Percentiles rank a stretch among this genome's conserved stretches.
Conservation (phyloP, 192 early-diverging fungal genomes). For the Powellomyces hirtus region DNA sequence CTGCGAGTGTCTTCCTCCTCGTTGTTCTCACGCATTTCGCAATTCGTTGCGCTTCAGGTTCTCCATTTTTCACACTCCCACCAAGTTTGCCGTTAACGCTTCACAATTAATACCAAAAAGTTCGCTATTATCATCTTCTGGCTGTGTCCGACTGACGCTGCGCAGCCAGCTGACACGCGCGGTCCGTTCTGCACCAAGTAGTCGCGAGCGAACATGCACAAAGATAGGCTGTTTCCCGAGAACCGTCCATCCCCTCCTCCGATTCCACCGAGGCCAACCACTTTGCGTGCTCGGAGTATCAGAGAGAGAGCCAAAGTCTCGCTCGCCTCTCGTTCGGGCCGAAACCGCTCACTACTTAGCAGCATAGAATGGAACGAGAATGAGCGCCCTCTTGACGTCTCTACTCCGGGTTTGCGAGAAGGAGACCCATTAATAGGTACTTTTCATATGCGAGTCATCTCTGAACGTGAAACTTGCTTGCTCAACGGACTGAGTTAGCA, state of each 20-base stretch:
- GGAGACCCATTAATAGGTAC: not conserved
- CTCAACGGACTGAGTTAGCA: not conserved
- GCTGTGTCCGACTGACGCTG: no score
- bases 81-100: no score
- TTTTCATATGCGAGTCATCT: not conserved
- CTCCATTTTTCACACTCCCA: no score
- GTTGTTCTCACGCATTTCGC: no score
- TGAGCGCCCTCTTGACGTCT: not conserved
- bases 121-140: no score
- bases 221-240: no score
- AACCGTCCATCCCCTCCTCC: conserved; percentile 18
- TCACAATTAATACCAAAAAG: no score
- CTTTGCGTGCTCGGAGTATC: conserved; percentile 6
- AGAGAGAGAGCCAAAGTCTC: conserved; percentile 15
- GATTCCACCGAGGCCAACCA: conserved; percentile 18
- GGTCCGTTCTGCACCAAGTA: no score
- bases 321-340: conserved; percentile 1
- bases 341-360: not conserved
- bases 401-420: not conserved
- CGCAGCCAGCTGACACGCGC: no score
- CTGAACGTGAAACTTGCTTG: not conserved
- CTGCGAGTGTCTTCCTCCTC: no score
- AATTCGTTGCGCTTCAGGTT: no score
- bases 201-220: no score
- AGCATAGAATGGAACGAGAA: not conserved